A percentile compares a stretch with the other conserved stretches of the same genome.
These are phyloP conservation scores for Aspergillus uvarum DNA, from an alignment of 2,329 filamentous ascomycete genomes.

Conservation along the genomic window DNA sequence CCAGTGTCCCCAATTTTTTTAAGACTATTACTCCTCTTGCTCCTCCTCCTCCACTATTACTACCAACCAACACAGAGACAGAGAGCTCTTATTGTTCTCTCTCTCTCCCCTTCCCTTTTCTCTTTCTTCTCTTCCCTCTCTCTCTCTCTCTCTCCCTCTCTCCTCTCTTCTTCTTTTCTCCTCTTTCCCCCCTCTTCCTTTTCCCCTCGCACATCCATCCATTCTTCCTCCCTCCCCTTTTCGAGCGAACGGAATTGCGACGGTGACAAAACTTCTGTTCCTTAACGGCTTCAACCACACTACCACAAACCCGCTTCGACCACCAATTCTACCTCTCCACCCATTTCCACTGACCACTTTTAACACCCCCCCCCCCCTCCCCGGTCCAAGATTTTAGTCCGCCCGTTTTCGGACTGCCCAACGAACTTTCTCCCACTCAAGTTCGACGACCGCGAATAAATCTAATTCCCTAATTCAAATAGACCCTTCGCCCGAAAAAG, in stretches of 20 bases:
- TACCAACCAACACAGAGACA: conserved; percentile 6
- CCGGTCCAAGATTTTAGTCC: conserved; percentile 13
- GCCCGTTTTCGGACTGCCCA: conserved; percentile 19
- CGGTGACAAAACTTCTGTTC: not conserved
- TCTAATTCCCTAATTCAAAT: conserved; percentile 6
- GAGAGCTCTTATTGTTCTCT: conserved; percentile 7
- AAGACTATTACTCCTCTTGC: conserved; percentile 5
- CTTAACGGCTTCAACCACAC: not conserved
- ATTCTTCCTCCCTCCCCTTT: not conserved
- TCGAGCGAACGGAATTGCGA: not conserved
- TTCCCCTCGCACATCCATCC: too few species aligned
- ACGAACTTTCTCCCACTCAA: conserved; percentile 11
- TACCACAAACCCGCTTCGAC: not conserved
- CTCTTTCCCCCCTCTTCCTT: not conserved
- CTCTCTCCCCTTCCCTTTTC: not conserved
- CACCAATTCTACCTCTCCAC: not conserved
- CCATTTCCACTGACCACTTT: not conserved
- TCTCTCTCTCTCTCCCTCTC: not conserved
- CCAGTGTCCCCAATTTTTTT: not conserved
- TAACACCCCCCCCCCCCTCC: not conserved
- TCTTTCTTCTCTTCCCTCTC: conserved; percentile 6
- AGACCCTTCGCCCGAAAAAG: conserved; percentile 5
- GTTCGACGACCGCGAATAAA: conserved; percentile 1
- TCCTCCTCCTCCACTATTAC: conserved; percentile 7
- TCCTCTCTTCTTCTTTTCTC: not conserved